A percentile compares a stretch with the other conserved stretches of the same genome.
phyloP scores from a whole-genome alignment of 1,139 yeast genomes.

The Geotrichum armillariae region DNA sequence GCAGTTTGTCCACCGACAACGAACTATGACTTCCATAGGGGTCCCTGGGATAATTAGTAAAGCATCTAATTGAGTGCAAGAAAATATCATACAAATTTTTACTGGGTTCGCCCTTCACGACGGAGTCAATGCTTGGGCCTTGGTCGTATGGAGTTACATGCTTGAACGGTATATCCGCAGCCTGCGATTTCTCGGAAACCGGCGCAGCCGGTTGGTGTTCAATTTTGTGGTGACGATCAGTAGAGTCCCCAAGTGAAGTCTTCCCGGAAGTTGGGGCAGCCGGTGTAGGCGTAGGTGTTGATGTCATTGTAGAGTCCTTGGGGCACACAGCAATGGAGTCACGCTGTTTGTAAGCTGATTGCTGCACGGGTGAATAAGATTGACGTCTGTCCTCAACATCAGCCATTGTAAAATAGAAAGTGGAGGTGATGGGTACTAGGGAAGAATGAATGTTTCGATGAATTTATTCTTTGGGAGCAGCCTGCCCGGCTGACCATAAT shows the following conservation, averaged over 20 bases:
- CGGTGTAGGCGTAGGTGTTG: background rate
- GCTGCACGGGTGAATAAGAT: constrained; percentile 13
- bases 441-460: background rate
- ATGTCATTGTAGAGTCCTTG: background rate
- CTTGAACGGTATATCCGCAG: background rate
- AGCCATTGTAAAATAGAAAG: background rate
- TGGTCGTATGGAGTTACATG: background rate
- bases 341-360: background rate
- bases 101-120: background rate
- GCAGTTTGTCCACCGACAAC: background rate
- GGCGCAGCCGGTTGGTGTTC: constrained; percentile 3
- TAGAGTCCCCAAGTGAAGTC: background rate
- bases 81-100: background rate
- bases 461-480: background rate
- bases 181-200: background rate
- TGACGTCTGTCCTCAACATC: constrained; percentile 11
- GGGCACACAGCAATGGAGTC: background rate
- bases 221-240: background rate
- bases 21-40: background rate
- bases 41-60: background rate
- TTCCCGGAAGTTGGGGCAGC: background rate
- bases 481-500: background rate
- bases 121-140: background rate
- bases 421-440: background rate
- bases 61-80: background rate